A percentile compares a stretch with the other conserved stretches of the same genome.
Evolutionary conservation across 768 basidiomycete species (phyloP).

Genomic region (Xanthoconium purpureum): DNA sequence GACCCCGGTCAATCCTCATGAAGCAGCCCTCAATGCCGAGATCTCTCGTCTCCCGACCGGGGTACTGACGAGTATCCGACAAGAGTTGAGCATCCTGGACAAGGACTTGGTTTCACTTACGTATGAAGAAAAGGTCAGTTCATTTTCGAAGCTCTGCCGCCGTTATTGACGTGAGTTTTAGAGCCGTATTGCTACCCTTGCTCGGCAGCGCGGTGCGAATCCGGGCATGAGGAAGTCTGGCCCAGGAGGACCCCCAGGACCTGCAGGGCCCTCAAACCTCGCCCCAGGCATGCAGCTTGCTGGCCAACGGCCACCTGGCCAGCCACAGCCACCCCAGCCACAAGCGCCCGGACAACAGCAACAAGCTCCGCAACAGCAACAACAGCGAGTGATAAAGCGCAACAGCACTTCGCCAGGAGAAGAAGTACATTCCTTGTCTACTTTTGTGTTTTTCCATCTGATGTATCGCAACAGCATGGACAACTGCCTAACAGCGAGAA

Average conservation of each 20-base stretch:
- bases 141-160: not conserved
- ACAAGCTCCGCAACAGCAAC: slow-evolving; percentile 23
- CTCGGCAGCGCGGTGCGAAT: slow-evolving; percentile 25
- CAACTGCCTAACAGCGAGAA: slow-evolving; percentile 46
- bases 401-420: slow-evolving; percentile 63
- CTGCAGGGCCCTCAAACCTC: slow-evolving; percentile 27
- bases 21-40: slow-evolving; percentile 38
- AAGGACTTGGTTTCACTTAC: slow-evolving; percentile 46
- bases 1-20: slow-evolving; percentile 33
- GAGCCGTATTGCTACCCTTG: slow-evolving; percentile 35
- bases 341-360: slow-evolving; percentile 28
- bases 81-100: slow-evolving; percentile 42
- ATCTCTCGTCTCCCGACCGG: slow-evolving; percentile 38
- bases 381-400: slow-evolving; percentile 41
- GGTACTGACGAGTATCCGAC: slow-evolving; percentile 36
- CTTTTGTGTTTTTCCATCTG: not conserved
- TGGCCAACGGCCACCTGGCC: slow-evolving; percentile 40
- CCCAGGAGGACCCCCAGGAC: slow-evolving; percentile 25
- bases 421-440: slow-evolving; percentile 41
- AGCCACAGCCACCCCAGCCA: slow-evolving; percentile 26
- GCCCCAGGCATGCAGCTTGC: slow-evolving; percentile 36
- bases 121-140: slow-evolving; percentile 58
- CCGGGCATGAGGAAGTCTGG: slow-evolving; percentile 26
- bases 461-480: slow-evolving; percentile 39
- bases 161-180: slow-evolving; percentile 22